Conservation (phyloP, 495 filamentous ascomycete genomes). For the Penicillium goetzii region DNA sequence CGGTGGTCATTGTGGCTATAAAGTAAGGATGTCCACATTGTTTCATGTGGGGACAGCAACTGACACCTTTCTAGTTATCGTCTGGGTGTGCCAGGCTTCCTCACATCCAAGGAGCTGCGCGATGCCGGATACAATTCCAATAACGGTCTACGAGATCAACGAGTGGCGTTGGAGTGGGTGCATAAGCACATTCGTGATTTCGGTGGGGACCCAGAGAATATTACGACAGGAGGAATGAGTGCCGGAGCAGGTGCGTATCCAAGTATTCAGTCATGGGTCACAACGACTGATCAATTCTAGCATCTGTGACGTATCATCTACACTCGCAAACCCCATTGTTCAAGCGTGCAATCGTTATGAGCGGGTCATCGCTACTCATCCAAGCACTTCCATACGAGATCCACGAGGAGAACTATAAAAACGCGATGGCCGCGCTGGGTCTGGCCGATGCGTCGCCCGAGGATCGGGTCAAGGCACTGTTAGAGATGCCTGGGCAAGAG, state of each 20-base stretch:
- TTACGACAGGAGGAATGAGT: conserved; percentile 67
- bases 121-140: conserved; percentile 38
- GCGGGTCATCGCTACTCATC: conserved; percentile 40
- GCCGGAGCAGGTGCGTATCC: conserved; percentile 58
- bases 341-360: conserved; percentile 45
- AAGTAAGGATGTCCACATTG: conserved; percentile 51
- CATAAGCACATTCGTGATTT: conserved; percentile 51
- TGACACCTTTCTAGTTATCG: conserved; percentile 39
- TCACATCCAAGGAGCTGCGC: conserved; percentile 44
- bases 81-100: conserved; percentile 54
- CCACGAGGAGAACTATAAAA: conserved; percentile 44
- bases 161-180: conserved; percentile 41
- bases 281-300: conserved; percentile 18
- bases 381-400: conserved; percentile 33
- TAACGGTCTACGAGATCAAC: conserved; percentile 43
- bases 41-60: conserved; percentile 11
- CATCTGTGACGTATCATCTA: conserved; percentile 45
- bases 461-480: conserved; percentile 38
- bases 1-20: conserved; percentile 48
- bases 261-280: neutral
- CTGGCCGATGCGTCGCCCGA: conserved; percentile 31
- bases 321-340: conserved; percentile 43
- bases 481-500: conserved; percentile 38
- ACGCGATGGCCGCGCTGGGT: conserved; percentile 40
- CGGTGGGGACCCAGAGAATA: conserved; percentile 68